Evolutionary conservation across 2,329 filamentous ascomycete species (phyloP).

Genomic region (Passalora sequoiae): DNA sequence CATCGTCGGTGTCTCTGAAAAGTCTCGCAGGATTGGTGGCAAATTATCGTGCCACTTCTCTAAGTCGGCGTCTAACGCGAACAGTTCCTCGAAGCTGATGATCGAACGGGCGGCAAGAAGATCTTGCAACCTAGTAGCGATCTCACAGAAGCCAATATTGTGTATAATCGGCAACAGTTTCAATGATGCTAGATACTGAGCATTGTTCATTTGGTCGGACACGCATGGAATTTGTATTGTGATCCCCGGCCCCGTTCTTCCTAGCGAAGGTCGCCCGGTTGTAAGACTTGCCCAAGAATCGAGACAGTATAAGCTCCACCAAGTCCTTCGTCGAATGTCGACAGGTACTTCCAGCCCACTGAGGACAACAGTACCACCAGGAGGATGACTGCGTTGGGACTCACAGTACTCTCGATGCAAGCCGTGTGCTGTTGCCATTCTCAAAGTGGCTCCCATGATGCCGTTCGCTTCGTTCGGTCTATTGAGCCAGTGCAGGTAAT

Average conservation of each 20-base stretch:
- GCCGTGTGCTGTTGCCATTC: constrained; percentile 32
- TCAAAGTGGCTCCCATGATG: constrained; percentile 31
- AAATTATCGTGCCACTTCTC: constrained; percentile 68
- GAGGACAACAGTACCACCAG: constrained; percentile 18
- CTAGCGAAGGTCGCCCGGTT: constrained; percentile 64
- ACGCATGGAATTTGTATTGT: constrained; percentile 58
- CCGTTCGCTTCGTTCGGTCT: constrained; percentile 32
- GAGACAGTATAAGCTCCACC: constrained; percentile 70
- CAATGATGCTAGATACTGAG: constrained; percentile 49
- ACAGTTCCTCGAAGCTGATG: constrained; percentile 61
- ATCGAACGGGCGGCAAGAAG: constrained; percentile 64
- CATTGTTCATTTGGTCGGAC: constrained; percentile 32
- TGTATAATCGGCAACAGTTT: constrained; percentile 67
- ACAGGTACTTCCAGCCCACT: constrained; percentile 45
- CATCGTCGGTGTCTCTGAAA: constrained; percentile 8
- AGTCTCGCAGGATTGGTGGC: constrained; percentile 44
- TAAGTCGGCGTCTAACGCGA: constrained; percentile 61
- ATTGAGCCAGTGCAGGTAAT: constrained; percentile 33
- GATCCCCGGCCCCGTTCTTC: constrained; percentile 62
- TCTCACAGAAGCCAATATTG: constrained; percentile 74
- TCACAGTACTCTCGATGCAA: constrained; percentile 31
- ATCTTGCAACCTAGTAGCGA: constrained; percentile 73
- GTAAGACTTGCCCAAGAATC: constrained; percentile 71
- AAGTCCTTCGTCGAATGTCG: constrained; percentile 62
- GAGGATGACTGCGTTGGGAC: constrained; percentile 40